Evolutionary conservation across 306 rosid genomes (phyloP), one percentile per base, ranked within the genome.

Genomic region (Hylodesmum podocarpum): DNA sequence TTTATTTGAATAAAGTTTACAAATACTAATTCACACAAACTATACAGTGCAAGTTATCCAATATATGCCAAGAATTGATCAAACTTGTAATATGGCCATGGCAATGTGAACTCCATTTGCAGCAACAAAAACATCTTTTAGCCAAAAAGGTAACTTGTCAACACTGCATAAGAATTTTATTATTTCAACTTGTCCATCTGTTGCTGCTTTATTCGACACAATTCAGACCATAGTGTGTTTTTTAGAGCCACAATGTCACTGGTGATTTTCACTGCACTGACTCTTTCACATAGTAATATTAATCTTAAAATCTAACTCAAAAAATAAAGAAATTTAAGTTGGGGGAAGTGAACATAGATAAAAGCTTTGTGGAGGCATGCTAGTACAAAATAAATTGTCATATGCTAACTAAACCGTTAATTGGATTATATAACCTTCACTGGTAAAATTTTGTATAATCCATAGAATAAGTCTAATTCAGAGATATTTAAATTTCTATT

Each of bases 141-240:
- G 63, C 57, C 70, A 54, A 28, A 78, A 70, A 75, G 66, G 34
- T 24, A 1, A 39, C 41, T 14, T 27, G 73, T 61, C 43, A 62
- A 22, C n/a, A 13, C 8, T 13, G 7, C 29, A 54, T 47, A 1
- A 1, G 15, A 39, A 27, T 54, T 54, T 37, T 67, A 40, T 55
- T 10, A 9, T 8, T 8, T 34, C 72, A 57, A 46, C 54, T 66
- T 68, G 80, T 67, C 66, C 63, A 43, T 37, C 27, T 82, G 86
- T 78, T 50, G 11, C 65, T 75, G 83, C 83, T 83, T 83, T 83
- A 59, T 61, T 49, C 33, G 81, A 83, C 86, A 78, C 0, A 68
- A 16, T 39, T 78, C 62, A 43, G 39, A 40, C 29, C 25, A 31
- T 21, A 24, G 4, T 29, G 14, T 3, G 61, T 3, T 53, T 53